Percentiles rank a stretch among this genome's conserved stretches.
Evolutionary conservation across 2,329 filamentous ascomycete genomes (phyloP).

Genomic region (Verticillium tricorpus): DNA sequence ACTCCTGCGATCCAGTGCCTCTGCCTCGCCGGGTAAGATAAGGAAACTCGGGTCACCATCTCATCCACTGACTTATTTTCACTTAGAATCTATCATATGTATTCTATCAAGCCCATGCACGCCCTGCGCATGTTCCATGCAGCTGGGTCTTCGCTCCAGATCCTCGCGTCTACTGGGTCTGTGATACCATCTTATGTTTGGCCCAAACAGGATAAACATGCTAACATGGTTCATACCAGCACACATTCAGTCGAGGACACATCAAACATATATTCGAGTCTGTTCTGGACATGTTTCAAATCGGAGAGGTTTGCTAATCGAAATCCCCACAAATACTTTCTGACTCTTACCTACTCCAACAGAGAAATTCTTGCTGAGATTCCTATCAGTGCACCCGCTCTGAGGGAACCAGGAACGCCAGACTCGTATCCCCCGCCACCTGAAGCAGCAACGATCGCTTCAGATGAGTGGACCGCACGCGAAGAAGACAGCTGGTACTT

Average conservation of each 20-base stretch:
- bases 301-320: background rate
- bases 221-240: background rate
- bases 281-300: background rate
- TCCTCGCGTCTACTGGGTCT: background rate
- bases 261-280: background rate
- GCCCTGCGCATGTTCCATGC: background rate
- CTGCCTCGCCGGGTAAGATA: background rate
- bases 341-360: background rate
- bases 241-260: background rate
- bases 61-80: background rate
- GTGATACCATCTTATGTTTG: too few species aligned
- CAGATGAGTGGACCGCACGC: background rate
- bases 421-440: background rate
- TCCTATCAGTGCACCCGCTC: background rate
- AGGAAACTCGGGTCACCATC: too few species aligned
- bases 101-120: background rate
- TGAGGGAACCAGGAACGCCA: background rate
- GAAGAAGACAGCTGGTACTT: constrained; percentile 2
- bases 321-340: background rate
- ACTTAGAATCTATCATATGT: constrained; percentile 1
- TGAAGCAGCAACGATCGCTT: background rate
- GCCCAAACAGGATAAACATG: background rate
- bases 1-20: constrained; percentile 1
- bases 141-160: constrained; percentile 1
- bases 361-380: background rate